These are phyloP conservation scores for Neospora caninum DNA, from an alignment of 169 alveolate genomes.

Conservation along the genomic window DNA sequence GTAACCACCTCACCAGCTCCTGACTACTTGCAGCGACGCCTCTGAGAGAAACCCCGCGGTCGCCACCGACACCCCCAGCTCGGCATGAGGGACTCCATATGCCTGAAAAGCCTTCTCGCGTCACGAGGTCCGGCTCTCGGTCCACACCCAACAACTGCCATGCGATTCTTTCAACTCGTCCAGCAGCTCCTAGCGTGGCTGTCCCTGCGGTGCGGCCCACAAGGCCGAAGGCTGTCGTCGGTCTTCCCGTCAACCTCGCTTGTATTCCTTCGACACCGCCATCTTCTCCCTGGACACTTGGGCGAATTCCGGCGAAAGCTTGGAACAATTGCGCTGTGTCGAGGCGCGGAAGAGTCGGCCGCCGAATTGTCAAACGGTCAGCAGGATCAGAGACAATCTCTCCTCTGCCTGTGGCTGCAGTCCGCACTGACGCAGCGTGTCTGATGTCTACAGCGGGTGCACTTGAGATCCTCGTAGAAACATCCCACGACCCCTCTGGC, in stretches of 20 bases:
- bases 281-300: too few relatives aligned
- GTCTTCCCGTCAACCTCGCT: too few relatives aligned
- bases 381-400: not conserved
- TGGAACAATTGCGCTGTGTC: not conserved
- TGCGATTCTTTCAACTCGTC: too few relatives aligned
- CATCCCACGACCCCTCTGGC: not conserved
- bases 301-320: not conserved
- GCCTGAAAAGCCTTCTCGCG: not conserved
- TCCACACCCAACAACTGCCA: not conserved
- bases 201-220: too few relatives aligned
- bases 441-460: not conserved
- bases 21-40: not conserved
- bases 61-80: not conserved
- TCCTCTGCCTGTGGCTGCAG: not conserved
- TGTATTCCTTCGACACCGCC: too few relatives aligned
- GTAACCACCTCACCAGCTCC: not conserved
- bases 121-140: not conserved
- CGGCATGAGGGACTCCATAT: not conserved
- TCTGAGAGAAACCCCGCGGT: slow-evolving; percentile 10
- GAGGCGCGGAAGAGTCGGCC: not conserved
- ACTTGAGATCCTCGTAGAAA: not conserved
- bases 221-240: too few relatives aligned
- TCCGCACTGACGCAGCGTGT: not conserved
- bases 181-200: too few relatives aligned
- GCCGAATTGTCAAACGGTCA: not conserved